Conservation (phyloP, 2,329 filamentous ascomycete species). For the Dendryphion nanum region DNA sequence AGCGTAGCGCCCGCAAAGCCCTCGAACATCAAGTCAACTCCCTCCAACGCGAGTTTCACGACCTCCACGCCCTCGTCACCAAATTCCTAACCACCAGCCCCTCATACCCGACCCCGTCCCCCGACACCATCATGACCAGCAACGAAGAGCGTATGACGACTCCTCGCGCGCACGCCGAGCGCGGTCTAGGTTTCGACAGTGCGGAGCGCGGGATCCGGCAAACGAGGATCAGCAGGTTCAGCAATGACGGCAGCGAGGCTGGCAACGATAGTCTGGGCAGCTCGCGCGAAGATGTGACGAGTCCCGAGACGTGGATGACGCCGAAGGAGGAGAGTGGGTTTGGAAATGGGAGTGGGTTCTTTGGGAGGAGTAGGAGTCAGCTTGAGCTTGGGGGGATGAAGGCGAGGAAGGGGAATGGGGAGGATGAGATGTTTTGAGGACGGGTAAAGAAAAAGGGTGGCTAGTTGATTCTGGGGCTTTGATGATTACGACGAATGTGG, state of each 20-base stretch:
- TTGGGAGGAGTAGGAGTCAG: slow-evolving; percentile 7
- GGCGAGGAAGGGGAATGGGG: neutral
- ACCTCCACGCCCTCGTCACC: slow-evolving; percentile 29
- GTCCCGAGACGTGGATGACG: slow-evolving; percentile 35
- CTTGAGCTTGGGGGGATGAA: neutral
- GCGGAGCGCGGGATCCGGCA: slow-evolving; percentile 1
- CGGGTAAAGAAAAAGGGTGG: neutral
- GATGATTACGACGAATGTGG: too few species aligned
- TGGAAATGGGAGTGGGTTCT: slow-evolving; percentile 25
- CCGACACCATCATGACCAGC: slow-evolving; percentile 22
- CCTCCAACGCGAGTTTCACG: slow-evolving; percentile 30
- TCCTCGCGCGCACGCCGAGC: slow-evolving; percentile 17
- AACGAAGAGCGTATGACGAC: slow-evolving; percentile 26
- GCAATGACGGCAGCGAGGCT: slow-evolving; percentile 7
- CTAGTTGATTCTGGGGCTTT: too few species aligned
- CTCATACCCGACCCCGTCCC: slow-evolving; percentile 34
- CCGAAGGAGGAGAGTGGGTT: slow-evolving; percentile 36
- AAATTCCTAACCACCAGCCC: slow-evolving; percentile 23
- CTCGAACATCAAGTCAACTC: slow-evolving; percentile 31
- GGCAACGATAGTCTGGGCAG: slow-evolving; percentile 9
- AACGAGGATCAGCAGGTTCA: slow-evolving; percentile 8
- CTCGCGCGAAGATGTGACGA: slow-evolving; percentile 22
- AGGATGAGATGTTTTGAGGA: neutral
- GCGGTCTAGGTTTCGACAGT: slow-evolving; percentile 3
- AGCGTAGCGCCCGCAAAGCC: slow-evolving; percentile 32